phyloP scores from a whole-genome alignment of 176 grass and related monocot genomes.

The Musa troglodytarum region DNA sequence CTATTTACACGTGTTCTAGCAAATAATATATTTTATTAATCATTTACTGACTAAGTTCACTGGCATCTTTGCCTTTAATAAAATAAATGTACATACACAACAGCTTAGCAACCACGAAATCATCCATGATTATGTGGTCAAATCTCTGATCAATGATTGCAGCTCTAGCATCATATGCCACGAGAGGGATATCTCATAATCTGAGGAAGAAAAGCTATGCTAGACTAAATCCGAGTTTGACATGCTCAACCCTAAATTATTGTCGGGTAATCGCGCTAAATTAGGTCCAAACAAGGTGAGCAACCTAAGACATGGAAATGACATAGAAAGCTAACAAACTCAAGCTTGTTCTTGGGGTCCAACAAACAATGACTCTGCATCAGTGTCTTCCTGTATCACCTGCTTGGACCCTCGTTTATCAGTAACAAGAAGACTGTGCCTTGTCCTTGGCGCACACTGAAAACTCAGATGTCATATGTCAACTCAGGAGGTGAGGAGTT shows the following conservation, averaged over 20 bases:
- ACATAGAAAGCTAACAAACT: too few species aligned
- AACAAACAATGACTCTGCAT: not conserved
- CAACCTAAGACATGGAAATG: too few species aligned
- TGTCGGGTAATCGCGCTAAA: too few species aligned
- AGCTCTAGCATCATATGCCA: not conserved
- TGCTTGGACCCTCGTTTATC: not conserved
- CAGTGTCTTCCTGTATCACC: not conserved
- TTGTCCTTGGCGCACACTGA: not conserved
- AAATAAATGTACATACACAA: too few species aligned
- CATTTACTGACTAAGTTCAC: too few species aligned
- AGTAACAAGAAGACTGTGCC: not conserved
- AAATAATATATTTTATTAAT: too few species aligned
- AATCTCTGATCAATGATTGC: not conserved
- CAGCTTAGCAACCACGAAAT: too few species aligned
- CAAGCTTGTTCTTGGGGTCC: not conserved
- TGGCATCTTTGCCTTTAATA: too few species aligned
- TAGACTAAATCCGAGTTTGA: not conserved
- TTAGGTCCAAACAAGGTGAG: too few species aligned
- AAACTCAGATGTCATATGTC: slow-evolving; percentile 1
- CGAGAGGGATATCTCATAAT: not conserved
- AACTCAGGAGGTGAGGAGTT: not conserved
- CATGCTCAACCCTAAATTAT: too few species aligned
- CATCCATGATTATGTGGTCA: too few species aligned
- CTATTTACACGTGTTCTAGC: too few species aligned
- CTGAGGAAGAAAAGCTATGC: not conserved